Percentiles rank a stretch among this genome's conserved stretches.
Evolutionary conservation across 2,329 filamentous ascomycete genomes (phyloP).

Genomic region (Fusarium circinatum): DNA sequence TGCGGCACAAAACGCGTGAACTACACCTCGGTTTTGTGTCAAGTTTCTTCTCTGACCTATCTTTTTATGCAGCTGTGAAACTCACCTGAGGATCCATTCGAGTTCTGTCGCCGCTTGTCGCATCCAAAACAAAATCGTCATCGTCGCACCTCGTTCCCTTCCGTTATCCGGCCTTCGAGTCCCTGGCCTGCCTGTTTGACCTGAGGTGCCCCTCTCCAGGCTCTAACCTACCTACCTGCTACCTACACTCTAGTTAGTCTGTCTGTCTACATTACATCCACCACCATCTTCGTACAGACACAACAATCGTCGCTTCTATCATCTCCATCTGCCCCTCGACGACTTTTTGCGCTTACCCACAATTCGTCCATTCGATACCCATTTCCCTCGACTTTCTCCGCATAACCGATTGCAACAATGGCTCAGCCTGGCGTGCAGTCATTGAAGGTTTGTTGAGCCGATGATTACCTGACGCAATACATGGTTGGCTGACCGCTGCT

Average conservation of each 20-base stretch:
- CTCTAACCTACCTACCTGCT: background rate
- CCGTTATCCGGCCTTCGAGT: constrained; percentile 24
- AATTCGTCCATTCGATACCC: background rate
- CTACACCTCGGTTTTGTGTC: constrained; percentile 44
- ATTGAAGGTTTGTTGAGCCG: constrained; percentile 75
- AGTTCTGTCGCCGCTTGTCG: constrained; percentile 26
- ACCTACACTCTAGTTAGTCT: background rate
- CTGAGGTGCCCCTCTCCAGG: constrained; percentile 11
- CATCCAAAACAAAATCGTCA: constrained; percentile 27
- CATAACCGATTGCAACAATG: constrained; percentile 59
- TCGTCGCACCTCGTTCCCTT: constrained; percentile 29
- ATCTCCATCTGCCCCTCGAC: constrained; percentile 24
- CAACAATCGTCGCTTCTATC: constrained; percentile 22
- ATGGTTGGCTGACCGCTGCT: constrained; percentile 46
- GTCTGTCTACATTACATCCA: constrained; percentile 18
- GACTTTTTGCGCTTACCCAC: constrained; percentile 16
- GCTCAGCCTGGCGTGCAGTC: constrained; percentile 88
- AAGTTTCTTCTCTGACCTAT: constrained; percentile 43
- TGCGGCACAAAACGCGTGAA: constrained; percentile 47
- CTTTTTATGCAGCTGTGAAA: constrained; percentile 45
- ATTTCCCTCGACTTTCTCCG: constrained; percentile 2
- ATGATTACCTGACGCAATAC: constrained; percentile 30
- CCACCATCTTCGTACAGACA: constrained; percentile 19
- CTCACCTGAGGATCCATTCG: constrained; percentile 33
- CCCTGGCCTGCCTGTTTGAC: background rate